These are phyloP conservation scores for Colletotrichum musae DNA, from an alignment of 2,329 filamentous ascomycete species.

Conservation along the genomic window DNA sequence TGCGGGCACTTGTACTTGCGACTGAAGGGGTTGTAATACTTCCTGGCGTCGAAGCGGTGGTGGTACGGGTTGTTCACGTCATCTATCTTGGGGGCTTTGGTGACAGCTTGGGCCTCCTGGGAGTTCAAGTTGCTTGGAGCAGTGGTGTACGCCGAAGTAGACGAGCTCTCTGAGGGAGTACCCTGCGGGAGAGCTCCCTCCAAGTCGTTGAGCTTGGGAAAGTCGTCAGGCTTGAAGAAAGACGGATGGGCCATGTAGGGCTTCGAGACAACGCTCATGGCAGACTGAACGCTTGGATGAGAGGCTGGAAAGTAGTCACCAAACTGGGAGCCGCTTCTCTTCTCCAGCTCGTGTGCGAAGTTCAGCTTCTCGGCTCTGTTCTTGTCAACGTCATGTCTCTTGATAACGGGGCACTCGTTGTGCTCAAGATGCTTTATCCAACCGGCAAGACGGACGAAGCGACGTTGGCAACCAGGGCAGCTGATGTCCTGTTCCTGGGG, in stretches of 20 bases:
- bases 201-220: slow-evolving; percentile 35
- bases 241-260: slow-evolving; percentile 30
- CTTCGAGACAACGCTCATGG: slow-evolving; percentile 21
- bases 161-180: slow-evolving; percentile 29
- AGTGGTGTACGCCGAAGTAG: not conserved
- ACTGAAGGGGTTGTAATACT: slow-evolving; percentile 61
- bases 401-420: slow-evolving; percentile 55
- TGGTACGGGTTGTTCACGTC: slow-evolving; percentile 61
- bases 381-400: slow-evolving; percentile 48
- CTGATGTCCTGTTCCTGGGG: slow-evolving; percentile 55
- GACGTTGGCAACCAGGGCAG: slow-evolving; percentile 62
- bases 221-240: slow-evolving; percentile 37
- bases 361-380: slow-evolving; percentile 54
- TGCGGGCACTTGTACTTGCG: slow-evolving; percentile 69
- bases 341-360: slow-evolving; percentile 51
- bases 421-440: slow-evolving; percentile 64
- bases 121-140: not conserved
- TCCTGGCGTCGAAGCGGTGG: slow-evolving; percentile 60
- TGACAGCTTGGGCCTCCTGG: not conserved
- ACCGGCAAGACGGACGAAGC: slow-evolving; percentile 53
- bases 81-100: slow-evolving; percentile 30
- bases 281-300: slow-evolving; percentile 28
- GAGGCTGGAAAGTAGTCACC: slow-evolving; percentile 41
- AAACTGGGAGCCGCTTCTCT: slow-evolving; percentile 39
- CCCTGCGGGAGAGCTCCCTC: slow-evolving; percentile 41